Conservation (phyloP, 2,329 filamentous ascomycete genomes). For the Coleophoma crateriformis region DNA sequence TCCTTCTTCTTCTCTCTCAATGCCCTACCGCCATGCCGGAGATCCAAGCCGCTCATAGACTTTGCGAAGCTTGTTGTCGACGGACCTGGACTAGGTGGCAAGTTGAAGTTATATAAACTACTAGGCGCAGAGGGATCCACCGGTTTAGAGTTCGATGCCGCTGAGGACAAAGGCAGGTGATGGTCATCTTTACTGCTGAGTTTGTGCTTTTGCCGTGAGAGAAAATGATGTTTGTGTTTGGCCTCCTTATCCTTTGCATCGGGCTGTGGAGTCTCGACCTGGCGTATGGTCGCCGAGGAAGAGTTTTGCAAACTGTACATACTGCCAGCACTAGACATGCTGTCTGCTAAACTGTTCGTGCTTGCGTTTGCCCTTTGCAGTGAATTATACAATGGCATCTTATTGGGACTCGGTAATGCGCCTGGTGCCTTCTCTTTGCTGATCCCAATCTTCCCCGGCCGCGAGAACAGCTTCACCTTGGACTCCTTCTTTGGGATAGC, state of each 20-base stretch:
- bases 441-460: conserved; percentile 68
- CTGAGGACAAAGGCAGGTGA: conserved; percentile 67
- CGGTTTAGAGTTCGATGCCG: conserved; percentile 69
- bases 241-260: conserved; percentile 51
- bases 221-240: conserved; percentile 74
- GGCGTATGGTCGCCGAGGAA: conserved; percentile 71
- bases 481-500: conserved; percentile 56
- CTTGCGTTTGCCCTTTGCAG: conserved; percentile 63
- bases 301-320: conserved; percentile 73
- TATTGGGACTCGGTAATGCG: conserved; percentile 66
- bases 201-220: conserved; percentile 76
- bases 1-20: conserved; percentile 78
- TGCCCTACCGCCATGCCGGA: conserved; percentile 71
- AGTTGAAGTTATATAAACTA: conserved; percentile 73
- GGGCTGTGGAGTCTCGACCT: conserved; percentile 42
- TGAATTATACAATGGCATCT: conserved; percentile 59
- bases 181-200: conserved; percentile 68
- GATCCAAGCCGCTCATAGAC: conserved; percentile 73
- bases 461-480: conserved; percentile 77
- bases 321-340: conserved; percentile 45
- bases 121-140: conserved; percentile 70
- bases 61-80: conserved; percentile 67
- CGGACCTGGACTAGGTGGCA: conserved; percentile 66
- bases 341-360: conserved; percentile 64
- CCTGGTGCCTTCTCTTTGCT: conserved; percentile 59